Conservation (phyloP, 495 filamentous ascomycete genomes). For the Tricharina praecox region DNA sequence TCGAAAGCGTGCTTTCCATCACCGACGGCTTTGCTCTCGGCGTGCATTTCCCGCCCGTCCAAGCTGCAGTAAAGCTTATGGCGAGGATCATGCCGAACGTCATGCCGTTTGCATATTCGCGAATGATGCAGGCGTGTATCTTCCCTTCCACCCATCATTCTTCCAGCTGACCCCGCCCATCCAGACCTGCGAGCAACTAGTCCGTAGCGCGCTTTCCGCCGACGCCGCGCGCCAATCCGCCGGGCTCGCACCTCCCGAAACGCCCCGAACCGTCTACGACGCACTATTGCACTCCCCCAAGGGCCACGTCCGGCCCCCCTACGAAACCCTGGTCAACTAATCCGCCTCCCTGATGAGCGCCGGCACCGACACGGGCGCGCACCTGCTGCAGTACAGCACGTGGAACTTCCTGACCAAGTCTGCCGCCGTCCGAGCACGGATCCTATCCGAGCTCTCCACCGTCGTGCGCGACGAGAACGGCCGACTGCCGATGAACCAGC, state of each 20-base stretch:
- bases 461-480: not conserved
- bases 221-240: no score
- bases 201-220: no score
- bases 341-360: slow-evolving; percentile 6
- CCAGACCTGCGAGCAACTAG: no score
- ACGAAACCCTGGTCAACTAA: slow-evolving; percentile 10
- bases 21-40: not conserved
- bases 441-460: slow-evolving; percentile 3
- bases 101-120: no score
- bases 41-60: not conserved
- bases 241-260: no score
- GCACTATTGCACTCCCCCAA: not conserved
- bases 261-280: not conserved
- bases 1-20: not conserved
- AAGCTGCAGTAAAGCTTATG: not conserved
- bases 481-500: not conserved
- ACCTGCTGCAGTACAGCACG: slow-evolving; percentile 2
- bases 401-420: no score
- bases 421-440: not conserved
- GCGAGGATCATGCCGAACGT: not conserved
- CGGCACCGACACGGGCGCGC: slow-evolving; percentile 6
- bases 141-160: no score
- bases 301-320: not conserved
- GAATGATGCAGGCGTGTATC: no score
- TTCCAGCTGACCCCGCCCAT: no score